These are phyloP conservation scores for Akanthomyces uredinophilus DNA, from an alignment of 2,329 filamentous ascomycete genomes.

Conservation along the genomic window DNA sequence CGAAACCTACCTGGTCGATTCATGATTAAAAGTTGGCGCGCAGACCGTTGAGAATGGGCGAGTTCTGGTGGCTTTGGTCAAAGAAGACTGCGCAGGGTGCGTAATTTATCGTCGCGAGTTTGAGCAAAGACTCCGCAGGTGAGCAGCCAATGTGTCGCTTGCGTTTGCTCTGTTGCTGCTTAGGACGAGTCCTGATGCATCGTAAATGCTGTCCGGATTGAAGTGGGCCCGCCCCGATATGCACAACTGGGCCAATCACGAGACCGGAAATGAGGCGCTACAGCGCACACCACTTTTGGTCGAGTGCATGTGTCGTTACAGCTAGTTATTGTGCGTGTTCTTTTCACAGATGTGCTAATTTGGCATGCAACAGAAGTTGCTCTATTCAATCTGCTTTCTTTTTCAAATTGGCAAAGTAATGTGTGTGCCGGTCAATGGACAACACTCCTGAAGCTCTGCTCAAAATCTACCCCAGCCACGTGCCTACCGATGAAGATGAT, in stretches of 20 bases:
- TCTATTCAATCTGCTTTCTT: background rate
- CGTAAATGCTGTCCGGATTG: slow-evolving; percentile 18
- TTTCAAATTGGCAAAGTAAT: background rate
- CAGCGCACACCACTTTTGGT: background rate
- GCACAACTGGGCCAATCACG: slow-evolving; percentile 13
- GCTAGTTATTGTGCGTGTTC: background rate
- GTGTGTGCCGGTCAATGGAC: slow-evolving; percentile 18
- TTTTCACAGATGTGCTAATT: background rate
- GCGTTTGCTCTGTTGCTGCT: slow-evolving; percentile 6
- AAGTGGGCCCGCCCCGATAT: slow-evolving; percentile 36
- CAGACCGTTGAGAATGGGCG: background rate
- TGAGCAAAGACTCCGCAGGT: background rate
- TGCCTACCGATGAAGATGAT: slow-evolving; percentile 60
- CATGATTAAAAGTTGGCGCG: slow-evolving; percentile 32
- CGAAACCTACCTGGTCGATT: slow-evolving; percentile 54
- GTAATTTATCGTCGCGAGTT: background rate
- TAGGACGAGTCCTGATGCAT: slow-evolving; percentile 10
- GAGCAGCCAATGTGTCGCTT: background rate
- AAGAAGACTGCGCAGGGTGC: background rate
- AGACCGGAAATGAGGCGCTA: background rate
- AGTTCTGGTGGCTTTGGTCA: background rate
- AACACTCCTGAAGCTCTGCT: slow-evolving; percentile 35
- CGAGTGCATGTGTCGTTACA: background rate
- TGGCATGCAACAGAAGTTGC: background rate
- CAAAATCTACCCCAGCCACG: slow-evolving; percentile 47